These are phyloP conservation scores for Groenewaldozyma salmanticensis DNA, from an alignment of 805 yeast genomes.

Conservation along the genomic window DNA sequence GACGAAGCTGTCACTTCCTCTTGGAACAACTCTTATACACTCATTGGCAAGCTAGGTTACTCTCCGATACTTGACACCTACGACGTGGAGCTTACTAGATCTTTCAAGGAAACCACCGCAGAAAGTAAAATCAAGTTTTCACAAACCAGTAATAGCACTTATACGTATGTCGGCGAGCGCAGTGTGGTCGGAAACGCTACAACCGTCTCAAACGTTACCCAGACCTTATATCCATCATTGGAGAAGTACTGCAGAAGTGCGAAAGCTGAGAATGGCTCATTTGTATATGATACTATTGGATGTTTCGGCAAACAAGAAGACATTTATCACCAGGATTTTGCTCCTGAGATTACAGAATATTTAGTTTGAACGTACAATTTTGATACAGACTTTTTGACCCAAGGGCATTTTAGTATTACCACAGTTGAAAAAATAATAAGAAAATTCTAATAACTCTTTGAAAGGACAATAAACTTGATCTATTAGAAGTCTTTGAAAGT, in stretches of 20 bases:
- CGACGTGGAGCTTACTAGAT: not conserved
- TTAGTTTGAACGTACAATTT: no score
- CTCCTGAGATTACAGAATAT: no score
- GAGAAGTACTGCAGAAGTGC: not conserved
- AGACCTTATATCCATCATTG: not conserved
- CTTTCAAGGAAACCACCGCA: not conserved
- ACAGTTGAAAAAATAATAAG: no score
- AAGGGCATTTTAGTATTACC: no score
- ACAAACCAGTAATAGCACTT: not conserved
- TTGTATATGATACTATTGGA: conserved; percentile 1
- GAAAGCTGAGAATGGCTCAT: not conserved
- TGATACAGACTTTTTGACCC: no score
- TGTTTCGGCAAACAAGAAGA: no score
- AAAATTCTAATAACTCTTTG: no score
- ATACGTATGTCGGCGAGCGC: not conserved
- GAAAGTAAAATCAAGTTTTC: not conserved
- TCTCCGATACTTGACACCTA: not conserved
- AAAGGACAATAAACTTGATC: no score
- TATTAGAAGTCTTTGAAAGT: no score
- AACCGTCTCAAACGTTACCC: not conserved
- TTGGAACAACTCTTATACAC: not conserved
- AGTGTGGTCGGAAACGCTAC: not conserved
- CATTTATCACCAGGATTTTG: no score
- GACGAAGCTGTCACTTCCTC: not conserved
- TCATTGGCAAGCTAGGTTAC: not conserved